Conservation (phyloP, 805 yeast genomes). For the Myxozyma neotropica region DNA sequence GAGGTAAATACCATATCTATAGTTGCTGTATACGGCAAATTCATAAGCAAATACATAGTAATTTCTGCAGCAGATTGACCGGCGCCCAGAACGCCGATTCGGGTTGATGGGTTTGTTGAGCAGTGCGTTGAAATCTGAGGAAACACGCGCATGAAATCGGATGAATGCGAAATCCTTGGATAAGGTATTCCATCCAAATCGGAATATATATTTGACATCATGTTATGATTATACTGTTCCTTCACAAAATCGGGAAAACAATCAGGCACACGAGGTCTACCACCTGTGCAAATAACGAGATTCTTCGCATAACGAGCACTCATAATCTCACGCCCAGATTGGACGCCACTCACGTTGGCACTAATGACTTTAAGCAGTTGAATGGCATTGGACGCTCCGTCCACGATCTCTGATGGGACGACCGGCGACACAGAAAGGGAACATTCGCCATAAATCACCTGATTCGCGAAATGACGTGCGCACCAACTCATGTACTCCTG, state of each 20-base stretch:
- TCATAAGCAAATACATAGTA: slow-evolving; percentile 14
- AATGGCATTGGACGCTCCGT: not conserved
- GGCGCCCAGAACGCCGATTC: slow-evolving; percentile 35
- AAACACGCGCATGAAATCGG: slow-evolving; percentile 23
- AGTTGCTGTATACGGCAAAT: slow-evolving; percentile 12
- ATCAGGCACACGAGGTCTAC: slow-evolving; percentile 30
- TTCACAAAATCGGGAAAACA: slow-evolving; percentile 16
- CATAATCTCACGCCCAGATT: too few relatives aligned
- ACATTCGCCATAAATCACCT: slow-evolving; percentile 31
- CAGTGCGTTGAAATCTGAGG: not conserved
- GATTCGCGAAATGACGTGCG: slow-evolving; percentile 29
- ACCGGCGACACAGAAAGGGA: slow-evolving; percentile 14
- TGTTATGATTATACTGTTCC: not conserved
- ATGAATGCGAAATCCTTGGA: slow-evolving; percentile 27
- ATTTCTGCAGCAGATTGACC: slow-evolving; percentile 40
- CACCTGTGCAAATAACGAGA: slow-evolving; percentile 36
- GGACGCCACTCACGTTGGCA: not conserved
- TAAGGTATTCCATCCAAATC: not conserved
- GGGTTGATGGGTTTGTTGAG: not conserved
- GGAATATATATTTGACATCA: not conserved
- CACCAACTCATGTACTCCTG: slow-evolving; percentile 39
- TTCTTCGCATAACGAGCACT: slow-evolving; percentile 17
- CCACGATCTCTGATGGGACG: not conserved
- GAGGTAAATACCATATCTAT: slow-evolving; percentile 33
- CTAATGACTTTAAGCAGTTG: not conserved